Conservation (phyloP, 2,329 filamentous ascomycete species). For the Pyrenochaeta sp. region DNA sequence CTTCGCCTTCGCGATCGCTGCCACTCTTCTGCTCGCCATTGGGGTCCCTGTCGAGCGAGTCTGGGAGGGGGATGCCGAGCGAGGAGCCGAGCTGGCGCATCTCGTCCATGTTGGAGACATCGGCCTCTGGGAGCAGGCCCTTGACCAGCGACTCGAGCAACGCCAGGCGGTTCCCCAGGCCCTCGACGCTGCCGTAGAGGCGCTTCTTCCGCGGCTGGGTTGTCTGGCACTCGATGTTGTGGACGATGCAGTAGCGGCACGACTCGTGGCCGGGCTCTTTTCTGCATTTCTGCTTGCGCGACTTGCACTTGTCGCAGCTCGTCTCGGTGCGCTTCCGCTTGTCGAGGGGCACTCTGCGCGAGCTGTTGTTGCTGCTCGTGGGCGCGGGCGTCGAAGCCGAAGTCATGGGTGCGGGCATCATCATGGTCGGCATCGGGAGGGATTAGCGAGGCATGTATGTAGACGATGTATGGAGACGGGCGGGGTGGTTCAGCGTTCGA, state of each 20-base stretch:
- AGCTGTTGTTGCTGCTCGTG: constrained; percentile 23
- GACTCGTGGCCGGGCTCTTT: constrained; percentile 47
- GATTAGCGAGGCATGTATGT: background rate
- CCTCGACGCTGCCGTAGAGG: constrained; percentile 54
- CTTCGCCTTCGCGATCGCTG: constrained; percentile 40
- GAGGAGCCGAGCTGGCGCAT: constrained; percentile 50
- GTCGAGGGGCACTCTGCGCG: constrained; percentile 51
- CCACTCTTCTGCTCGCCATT: constrained; percentile 21
- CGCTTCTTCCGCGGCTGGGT: constrained; percentile 56
- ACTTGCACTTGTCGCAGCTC: constrained; percentile 57
- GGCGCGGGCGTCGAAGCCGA: constrained; percentile 14
- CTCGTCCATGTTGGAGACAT: constrained; percentile 52
- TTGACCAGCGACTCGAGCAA: constrained; percentile 56
- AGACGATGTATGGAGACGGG: too few relatives aligned
- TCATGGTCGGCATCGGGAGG: background rate
- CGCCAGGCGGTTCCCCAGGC: constrained; percentile 49
- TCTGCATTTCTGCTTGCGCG: constrained; percentile 56
- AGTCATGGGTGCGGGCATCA: constrained; percentile 11
- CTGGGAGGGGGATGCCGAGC: constrained; percentile 51
- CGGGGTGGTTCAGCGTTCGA: constrained; percentile 11
- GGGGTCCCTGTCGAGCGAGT: constrained; percentile 22
- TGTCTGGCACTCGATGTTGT: constrained; percentile 53
- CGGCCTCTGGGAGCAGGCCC: constrained; percentile 53
- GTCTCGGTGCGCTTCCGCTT: constrained; percentile 56
- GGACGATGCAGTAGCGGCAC: constrained; percentile 53